A percentile compares a stretch with the other conserved stretches of the same genome.
phyloP scores from a whole-genome alignment of 129 eudicot species.

The Flaveria robusta region DNA sequence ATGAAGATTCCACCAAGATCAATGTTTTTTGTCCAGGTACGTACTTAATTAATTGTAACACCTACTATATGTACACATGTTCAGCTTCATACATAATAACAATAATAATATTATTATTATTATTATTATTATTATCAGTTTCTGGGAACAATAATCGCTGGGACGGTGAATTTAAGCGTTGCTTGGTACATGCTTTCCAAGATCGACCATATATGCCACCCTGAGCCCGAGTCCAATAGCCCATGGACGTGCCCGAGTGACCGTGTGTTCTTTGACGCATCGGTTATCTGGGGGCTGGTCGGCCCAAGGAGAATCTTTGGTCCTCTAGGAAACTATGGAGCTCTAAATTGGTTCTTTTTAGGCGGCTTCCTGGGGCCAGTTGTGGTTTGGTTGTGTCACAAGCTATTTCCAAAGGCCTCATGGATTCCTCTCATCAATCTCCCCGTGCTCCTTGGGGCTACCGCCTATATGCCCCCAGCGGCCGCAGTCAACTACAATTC shows the following conservation, averaged over 20 bases:
- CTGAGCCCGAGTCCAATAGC: conserved; percentile 43
- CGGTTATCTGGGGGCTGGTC: conserved; percentile 87
- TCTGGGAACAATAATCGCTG: conserved; percentile 75
- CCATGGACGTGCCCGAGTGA: conserved; percentile 82
- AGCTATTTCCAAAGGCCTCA: conserved; percentile 48
- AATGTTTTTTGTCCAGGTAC: conserved; percentile 88
- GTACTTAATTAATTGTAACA: neutral
- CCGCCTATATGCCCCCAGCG: conserved; percentile 85
- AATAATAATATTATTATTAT: no score
- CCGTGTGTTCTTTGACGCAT: conserved; percentile 75
- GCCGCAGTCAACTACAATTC: conserved; percentile 63
- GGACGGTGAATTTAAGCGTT: conserved; percentile 65
- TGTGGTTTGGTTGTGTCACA: conserved; percentile 63
- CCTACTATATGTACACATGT: no score
- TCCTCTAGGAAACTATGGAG: conserved; percentile 55
- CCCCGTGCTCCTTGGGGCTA: conserved; percentile 80
- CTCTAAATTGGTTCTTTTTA: conserved; percentile 76
- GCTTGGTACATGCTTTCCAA: conserved; percentile 74
- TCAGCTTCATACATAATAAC: no score
- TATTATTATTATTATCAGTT: conserved; percentile 52
- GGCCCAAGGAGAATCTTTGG: conserved; percentile 84
- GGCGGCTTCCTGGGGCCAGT: conserved; percentile 59
- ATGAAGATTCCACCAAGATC: conserved; percentile 93
- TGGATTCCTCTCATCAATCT: conserved; percentile 81
- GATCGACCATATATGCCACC: conserved; percentile 56